A percentile compares a stretch with the other conserved stretches of the same genome.
These are phyloP conservation scores for Lepiota venenata DNA, from an alignment of 768 basidiomycete genomes.

Conservation along the genomic window DNA sequence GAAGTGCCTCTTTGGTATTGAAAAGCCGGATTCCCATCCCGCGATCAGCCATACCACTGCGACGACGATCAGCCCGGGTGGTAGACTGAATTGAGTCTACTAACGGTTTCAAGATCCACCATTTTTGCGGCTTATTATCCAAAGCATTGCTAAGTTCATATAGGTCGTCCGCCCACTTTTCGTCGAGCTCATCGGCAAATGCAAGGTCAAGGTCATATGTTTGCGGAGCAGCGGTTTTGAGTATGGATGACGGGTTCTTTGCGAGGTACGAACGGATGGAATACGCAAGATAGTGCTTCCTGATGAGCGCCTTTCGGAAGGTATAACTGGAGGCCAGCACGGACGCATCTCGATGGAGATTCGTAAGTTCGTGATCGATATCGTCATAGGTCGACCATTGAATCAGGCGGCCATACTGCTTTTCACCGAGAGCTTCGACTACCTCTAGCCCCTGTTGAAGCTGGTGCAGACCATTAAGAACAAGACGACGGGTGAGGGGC, in stretches of 20 bases:
- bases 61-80: conserved; percentile 6
- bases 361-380: conserved; percentile 74
- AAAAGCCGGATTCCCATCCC: conserved; percentile 95
- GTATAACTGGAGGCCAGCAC: conserved; percentile 81
- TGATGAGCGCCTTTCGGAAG: conserved; percentile 89
- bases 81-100: conserved; percentile 16
- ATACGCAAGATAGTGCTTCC: conserved; percentile 88
- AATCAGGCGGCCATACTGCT: conserved; percentile 31
- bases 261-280: conserved; percentile 67
- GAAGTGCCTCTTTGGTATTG: conserved; percentile 67
- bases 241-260: conserved; percentile 61
- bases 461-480: conserved; percentile 34
- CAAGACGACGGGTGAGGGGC: conserved; percentile 43
- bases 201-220: conserved; percentile 87
- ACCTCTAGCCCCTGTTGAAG: conserved; percentile 8
- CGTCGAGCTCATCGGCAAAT: conserved; percentile 92
- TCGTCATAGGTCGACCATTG: conserved; percentile 91
- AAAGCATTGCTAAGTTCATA: conserved; percentile 77
- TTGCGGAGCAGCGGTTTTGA: conserved; percentile 56
- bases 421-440: conserved; percentile 3
- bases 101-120: conserved; percentile 96
- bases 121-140: conserved; percentile 40
- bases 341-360: conserved; percentile 34
- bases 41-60: conserved; percentile 87
- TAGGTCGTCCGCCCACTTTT: conserved; percentile 89